phyloP scores from a whole-genome alignment of 257 asterid species.

The Lycium ferocissimum region DNA sequence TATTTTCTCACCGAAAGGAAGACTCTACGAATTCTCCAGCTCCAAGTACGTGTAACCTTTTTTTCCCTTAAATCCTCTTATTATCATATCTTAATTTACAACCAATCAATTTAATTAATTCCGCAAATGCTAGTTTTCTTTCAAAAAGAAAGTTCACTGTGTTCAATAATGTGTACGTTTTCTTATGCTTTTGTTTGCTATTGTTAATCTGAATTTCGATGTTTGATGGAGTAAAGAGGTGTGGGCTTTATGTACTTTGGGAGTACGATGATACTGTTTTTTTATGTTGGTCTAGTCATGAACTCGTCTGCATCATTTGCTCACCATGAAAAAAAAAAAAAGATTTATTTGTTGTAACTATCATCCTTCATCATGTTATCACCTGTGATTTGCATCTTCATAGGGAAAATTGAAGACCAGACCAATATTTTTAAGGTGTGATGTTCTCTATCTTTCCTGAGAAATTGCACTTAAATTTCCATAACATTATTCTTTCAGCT shows the following conservation, averaged over 20 bases:
- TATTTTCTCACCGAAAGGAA: conserved; percentile 80
- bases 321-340: no score
- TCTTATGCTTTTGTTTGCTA: not conserved
- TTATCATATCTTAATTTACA: not conserved
- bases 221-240: not conserved
- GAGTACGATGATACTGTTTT: conserved; percentile 19
- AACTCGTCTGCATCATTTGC: not conserved
- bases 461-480: not conserved
- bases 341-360: not conserved
- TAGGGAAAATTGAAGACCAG: not conserved
- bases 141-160: not conserved
- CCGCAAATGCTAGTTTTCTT: not conserved
- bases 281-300: not conserved
- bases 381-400: not conserved
- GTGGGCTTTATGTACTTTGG: conserved; percentile 16
- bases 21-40: conserved; percentile 68
- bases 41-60: conserved; percentile 51
- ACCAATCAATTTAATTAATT: not conserved
- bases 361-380: not conserved
- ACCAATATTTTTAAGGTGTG: not conserved
- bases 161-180: conserved; percentile 9
- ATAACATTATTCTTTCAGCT: not conserved
- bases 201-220: not conserved
- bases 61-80: not conserved
- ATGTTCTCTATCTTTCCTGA: not conserved